Conservation (phyloP, 1,139 yeast genomes). For the Candida sanyaensis region DNA sequence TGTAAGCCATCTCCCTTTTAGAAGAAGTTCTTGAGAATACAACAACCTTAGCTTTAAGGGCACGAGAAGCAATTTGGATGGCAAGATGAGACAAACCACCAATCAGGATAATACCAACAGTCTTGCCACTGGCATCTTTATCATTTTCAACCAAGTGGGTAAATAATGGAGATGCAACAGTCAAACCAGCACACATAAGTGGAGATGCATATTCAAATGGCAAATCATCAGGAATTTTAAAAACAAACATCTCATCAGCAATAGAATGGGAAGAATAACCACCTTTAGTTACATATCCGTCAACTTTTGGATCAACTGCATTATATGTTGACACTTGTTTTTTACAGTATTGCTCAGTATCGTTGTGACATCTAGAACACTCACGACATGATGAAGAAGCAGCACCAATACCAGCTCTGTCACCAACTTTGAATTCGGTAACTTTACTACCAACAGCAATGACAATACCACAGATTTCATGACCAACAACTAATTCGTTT, state of each 20-base stretch:
- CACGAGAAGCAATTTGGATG: constrained; percentile 36
- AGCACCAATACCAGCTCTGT: constrained; percentile 67
- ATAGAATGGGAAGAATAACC: constrained; percentile 62
- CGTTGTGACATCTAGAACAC: constrained; percentile 48
- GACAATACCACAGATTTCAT: constrained; percentile 60
- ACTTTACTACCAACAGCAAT: constrained; percentile 52
- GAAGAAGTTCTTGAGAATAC: constrained; percentile 40
- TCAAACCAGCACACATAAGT: constrained; percentile 67
- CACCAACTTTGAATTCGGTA: constrained; percentile 50
- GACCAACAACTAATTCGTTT: constrained; percentile 39
- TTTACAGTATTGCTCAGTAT: constrained; percentile 54
- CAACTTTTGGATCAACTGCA: constrained; percentile 30
- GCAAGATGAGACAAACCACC: constrained; percentile 51
- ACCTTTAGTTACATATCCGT: constrained; percentile 50
- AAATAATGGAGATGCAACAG: constrained; percentile 58
- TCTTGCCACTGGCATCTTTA: constrained; percentile 31
- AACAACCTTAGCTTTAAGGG: constrained; percentile 42
- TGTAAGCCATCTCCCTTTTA: constrained; percentile 37
- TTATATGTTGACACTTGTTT: constrained; percentile 48
- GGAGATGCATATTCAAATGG: constrained; percentile 57
- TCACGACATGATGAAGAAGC: constrained; percentile 46
- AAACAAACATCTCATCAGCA: constrained; percentile 53
- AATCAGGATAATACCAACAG: constrained; percentile 51
- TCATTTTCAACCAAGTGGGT: constrained; percentile 31
- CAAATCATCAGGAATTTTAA: constrained; percentile 58